Percentiles rank a stretch among this genome's conserved stretches.
These are phyloP conservation scores for Phaeotremella skinneri DNA, from an alignment of 768 basidiomycete genomes.

Conservation along the genomic window DNA sequence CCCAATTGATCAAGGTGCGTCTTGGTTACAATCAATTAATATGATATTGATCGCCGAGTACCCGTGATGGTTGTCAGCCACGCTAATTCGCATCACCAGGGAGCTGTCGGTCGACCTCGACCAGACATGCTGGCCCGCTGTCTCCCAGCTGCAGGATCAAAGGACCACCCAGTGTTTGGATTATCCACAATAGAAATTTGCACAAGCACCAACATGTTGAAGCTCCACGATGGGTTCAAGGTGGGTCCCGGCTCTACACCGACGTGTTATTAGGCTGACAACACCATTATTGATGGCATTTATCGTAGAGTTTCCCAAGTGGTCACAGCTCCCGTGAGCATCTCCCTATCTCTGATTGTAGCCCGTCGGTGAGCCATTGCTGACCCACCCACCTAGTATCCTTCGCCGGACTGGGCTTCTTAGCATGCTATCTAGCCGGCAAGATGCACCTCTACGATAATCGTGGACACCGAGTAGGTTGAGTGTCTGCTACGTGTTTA, in stretches of 20 bases:
- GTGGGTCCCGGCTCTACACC: slow-evolving; percentile 21
- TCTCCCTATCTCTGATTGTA: slow-evolving; percentile 8
- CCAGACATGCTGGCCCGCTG: slow-evolving; percentile 50
- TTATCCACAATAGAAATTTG: slow-evolving; percentile 75
- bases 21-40: slow-evolving; percentile 55
- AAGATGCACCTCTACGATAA: slow-evolving; percentile 87
- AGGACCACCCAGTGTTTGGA: slow-evolving; percentile 65
- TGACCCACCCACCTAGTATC: too few relatives aligned
- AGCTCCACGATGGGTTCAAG: slow-evolving; percentile 78
- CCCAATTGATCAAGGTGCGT: slow-evolving; percentile 69
- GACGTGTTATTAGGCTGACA: neutral
- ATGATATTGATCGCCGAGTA: neutral
- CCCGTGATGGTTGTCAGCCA: neutral
- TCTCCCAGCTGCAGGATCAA: slow-evolving; percentile 63
- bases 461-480: slow-evolving; percentile 60
- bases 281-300: slow-evolving; percentile 3
- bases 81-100: slow-evolving; percentile 29
- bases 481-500: too few relatives aligned
- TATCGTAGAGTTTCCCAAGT: slow-evolving; percentile 72
- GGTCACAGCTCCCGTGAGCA: slow-evolving; percentile 81
- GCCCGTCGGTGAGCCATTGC: too few relatives aligned
- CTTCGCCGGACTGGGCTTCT: slow-evolving; percentile 86
- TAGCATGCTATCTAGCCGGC: slow-evolving; percentile 83
- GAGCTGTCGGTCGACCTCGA: slow-evolving; percentile 56
- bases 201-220: slow-evolving; percentile 62